A percentile compares a stretch with the other conserved stretches of the same genome.
phyloP scores from a whole-genome alignment of 2,329 filamentous ascomycete genomes.

The Monilinia vaccinii-corymbosi region DNA sequence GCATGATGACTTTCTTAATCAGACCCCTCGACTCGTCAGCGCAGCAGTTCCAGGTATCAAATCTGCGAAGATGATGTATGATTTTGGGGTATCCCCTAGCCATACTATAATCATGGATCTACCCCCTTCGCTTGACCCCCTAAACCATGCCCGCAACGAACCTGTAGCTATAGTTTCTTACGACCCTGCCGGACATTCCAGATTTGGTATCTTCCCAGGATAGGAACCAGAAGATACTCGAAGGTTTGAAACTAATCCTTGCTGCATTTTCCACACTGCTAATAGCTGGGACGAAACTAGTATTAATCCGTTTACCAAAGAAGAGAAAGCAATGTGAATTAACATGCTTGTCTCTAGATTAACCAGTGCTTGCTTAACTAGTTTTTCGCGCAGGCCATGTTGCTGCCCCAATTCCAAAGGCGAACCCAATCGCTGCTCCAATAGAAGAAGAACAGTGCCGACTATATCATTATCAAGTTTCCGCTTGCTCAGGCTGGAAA shows the following conservation, averaged over 20 bases:
- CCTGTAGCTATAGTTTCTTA: conserved; percentile 52
- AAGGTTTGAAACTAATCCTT: conserved; percentile 61
- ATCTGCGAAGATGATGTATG: conserved; percentile 66
- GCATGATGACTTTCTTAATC: conserved; percentile 23
- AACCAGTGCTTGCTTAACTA: conserved; percentile 52
- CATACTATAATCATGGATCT: conserved; percentile 63
- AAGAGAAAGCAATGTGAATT: conserved; percentile 35
- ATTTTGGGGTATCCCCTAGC: conserved; percentile 56
- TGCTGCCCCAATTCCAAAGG: conserved; percentile 39
- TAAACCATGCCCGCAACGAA: conserved; percentile 47
- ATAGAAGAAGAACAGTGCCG: conserved; percentile 56
- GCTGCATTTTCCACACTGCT: conserved; percentile 63
- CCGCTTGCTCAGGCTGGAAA: conserved; percentile 31
- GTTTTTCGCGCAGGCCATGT: conserved; percentile 59
- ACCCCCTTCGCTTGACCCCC: conserved; percentile 54
- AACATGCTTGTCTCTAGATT: conserved; percentile 59
- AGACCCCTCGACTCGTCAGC: conserved; percentile 34
- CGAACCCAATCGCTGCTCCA: conserved; percentile 18
- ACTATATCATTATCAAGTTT: conserved; percentile 61
- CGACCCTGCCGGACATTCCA: conserved; percentile 45
- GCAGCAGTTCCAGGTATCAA: conserved; percentile 50
- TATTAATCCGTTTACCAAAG: conserved; percentile 16
- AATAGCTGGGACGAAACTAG: conserved; percentile 55
- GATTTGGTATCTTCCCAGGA: conserved; percentile 61
- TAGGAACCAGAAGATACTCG: conserved; percentile 45